A percentile compares a stretch with the other conserved stretches of the same genome.
These are phyloP conservation scores for Tylopilus orsonianus DNA, from an alignment of 1,284 basidiomycete species.

Conservation along the genomic window DNA sequence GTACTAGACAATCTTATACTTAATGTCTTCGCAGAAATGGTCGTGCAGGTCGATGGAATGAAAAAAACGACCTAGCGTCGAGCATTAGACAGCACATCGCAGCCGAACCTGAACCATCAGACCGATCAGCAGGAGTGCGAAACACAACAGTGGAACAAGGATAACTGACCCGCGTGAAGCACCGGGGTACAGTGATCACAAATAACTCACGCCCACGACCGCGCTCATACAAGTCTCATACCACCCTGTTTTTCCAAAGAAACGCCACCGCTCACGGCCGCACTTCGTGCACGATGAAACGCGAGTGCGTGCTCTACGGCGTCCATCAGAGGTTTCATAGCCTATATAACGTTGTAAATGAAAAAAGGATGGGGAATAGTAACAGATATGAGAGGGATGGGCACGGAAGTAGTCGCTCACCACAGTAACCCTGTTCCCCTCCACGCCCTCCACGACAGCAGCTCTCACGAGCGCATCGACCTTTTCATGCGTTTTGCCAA, in stretches of 20 bases:
- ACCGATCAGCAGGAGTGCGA: too few relatives aligned
- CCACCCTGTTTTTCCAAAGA: background rate
- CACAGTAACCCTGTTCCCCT: slow-evolving; percentile 62
- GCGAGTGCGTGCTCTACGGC: slow-evolving; percentile 77
- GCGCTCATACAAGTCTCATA: background rate
- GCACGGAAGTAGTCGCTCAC: slow-evolving; percentile 43
- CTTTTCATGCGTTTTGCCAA: slow-evolving; percentile 78
- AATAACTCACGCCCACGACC: too few relatives aligned
- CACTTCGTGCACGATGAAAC: slow-evolving; percentile 46
- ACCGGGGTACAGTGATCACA: too few relatives aligned
- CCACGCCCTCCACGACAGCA: slow-evolving; percentile 62
- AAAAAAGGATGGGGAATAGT: background rate
- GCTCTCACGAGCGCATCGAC: slow-evolving; percentile 71
- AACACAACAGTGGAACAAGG: too few relatives aligned
- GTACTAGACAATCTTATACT: too few relatives aligned
- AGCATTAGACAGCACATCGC: too few relatives aligned
- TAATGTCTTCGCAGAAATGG: too few relatives aligned
- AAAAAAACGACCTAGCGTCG: too few relatives aligned
- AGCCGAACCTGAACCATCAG: too few relatives aligned
- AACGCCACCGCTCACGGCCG: slow-evolving; percentile 7
- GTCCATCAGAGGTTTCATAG: slow-evolving; percentile 75
- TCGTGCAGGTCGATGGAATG: too few relatives aligned
- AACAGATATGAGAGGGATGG: background rate
- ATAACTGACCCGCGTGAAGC: too few relatives aligned
- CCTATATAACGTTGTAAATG: slow-evolving; percentile 43